phyloP scores from a whole-genome alignment of 805 yeast genomes.

The Saccharomycopsis fodiens region DNA sequence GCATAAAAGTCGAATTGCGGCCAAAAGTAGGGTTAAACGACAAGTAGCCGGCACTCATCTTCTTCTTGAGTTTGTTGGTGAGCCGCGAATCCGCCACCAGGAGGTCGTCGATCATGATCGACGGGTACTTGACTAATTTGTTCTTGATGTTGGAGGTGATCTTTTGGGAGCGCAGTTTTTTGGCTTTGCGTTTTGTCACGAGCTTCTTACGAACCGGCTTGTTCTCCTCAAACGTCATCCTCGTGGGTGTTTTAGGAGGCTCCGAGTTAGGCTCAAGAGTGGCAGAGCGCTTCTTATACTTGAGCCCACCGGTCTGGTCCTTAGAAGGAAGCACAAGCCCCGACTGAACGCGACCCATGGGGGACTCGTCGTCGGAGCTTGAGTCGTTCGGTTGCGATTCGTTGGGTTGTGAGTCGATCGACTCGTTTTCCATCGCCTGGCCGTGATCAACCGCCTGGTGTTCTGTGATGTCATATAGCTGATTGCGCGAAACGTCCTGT shows the following conservation, averaged over 20 bases:
- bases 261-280: conserved; percentile 34
- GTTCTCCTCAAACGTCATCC: conserved; percentile 11
- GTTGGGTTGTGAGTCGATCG: too few relatives aligned
- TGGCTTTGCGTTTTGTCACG: not conserved
- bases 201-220: conserved; percentile 10
- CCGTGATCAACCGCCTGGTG: not conserved
- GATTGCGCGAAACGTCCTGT: not conserved
- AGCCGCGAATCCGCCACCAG: conserved; percentile 6
- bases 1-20: conserved; percentile 85
- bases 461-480: not conserved
- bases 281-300: conserved; percentile 37
- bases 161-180: conserved; percentile 1
- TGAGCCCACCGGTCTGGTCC: conserved; percentile 31
- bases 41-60: conserved; percentile 56
- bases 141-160: conserved; percentile 1
- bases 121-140: conserved; percentile 16
- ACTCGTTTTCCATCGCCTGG: not conserved
- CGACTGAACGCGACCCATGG: not conserved
- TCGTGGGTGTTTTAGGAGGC: conserved; percentile 22
- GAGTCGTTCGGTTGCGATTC: not conserved
- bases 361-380: not conserved
- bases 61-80: conserved; percentile 20
- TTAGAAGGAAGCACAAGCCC: conserved; percentile 28
- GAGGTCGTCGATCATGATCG: conserved; percentile 19
- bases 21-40: conserved; percentile 92